A percentile compares a stretch with the other conserved stretches of the same genome.
Conservation (phyloP, 2,329 filamentous ascomycete genomes). For the Hymenoscyphus fructigenus region DNA sequence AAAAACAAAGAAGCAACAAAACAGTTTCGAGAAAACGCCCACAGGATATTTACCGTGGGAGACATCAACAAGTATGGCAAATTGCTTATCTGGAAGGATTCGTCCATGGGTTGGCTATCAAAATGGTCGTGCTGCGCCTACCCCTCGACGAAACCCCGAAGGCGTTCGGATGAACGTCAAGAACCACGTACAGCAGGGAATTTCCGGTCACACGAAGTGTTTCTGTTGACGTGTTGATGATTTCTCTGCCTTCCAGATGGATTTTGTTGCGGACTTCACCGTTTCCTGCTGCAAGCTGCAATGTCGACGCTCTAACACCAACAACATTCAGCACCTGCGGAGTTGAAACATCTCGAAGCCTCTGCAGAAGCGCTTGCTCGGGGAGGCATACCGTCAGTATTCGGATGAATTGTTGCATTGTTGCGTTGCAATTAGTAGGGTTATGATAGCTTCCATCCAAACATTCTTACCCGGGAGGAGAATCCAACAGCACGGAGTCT, state of each 20-base stretch:
- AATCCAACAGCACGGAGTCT: neutral
- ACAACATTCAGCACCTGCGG: neutral
- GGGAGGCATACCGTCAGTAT: neutral
- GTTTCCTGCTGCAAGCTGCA: neutral
- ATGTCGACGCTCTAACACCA: neutral
- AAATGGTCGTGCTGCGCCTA: slow-evolving; percentile 3
- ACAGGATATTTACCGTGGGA: neutral
- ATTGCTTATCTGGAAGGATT: neutral
- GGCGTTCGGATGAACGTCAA: neutral
- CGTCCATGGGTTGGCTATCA: neutral
- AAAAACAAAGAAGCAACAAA: neutral
- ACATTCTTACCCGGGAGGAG: neutral
- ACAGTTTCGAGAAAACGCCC: neutral
- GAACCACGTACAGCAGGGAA: neutral
- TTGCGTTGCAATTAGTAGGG: neutral
- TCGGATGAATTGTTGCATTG: neutral
- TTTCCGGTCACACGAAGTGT: neutral
- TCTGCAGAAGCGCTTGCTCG: neutral
- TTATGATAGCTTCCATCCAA: neutral
- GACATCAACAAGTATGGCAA: neutral
- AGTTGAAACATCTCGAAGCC: neutral
- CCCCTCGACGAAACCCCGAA: neutral
- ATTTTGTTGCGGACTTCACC: neutral
- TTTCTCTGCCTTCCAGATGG: neutral
- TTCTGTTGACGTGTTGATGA: neutral